These are phyloP conservation scores for Pseudogymnoascus sp. DNA, from an alignment of 2,329 filamentous ascomycete species.

Conservation along the genomic window DNA sequence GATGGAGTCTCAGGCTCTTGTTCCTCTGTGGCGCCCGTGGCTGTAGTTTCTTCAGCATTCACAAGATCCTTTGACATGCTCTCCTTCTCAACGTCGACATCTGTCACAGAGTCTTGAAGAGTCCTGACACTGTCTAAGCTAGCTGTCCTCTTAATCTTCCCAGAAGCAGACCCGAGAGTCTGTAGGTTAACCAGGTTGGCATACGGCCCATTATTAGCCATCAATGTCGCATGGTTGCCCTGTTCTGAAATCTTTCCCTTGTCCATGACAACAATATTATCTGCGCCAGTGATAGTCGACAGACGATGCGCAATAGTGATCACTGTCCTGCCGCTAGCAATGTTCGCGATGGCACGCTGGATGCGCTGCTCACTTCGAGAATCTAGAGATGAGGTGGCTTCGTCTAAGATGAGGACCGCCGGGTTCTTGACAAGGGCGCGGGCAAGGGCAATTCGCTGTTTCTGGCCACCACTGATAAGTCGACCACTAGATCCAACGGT, in stretches of 20 bases:
- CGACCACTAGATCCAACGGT: conserved; percentile 14
- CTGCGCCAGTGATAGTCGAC: conserved; percentile 82
- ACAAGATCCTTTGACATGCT: background rate
- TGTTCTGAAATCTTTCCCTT: conserved; percentile 65
- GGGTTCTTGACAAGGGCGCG: conserved; percentile 45
- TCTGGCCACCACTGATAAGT: conserved; percentile 68
- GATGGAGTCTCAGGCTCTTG: conserved; percentile 14
- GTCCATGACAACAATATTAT: conserved; percentile 74
- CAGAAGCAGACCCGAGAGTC: conserved; percentile 15
- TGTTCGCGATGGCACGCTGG: conserved; percentile 70
- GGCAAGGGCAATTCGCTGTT: conserved; percentile 72
- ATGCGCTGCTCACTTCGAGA: conserved; percentile 87
- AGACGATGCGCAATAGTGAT: conserved; percentile 89
- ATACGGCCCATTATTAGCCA: conserved; percentile 49
- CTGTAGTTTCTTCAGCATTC: conserved; percentile 21
- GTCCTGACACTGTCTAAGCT: conserved; percentile 13
- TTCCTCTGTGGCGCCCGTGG: conserved; percentile 9
- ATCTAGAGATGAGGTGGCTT: conserved; percentile 60
- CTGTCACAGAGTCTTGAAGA: conserved; percentile 11
- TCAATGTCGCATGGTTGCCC: conserved; percentile 67
- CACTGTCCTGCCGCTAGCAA: conserved; percentile 76
- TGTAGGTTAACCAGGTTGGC: conserved; percentile 34
- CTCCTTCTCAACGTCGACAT: conserved; percentile 12
- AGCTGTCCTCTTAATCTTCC: conserved; percentile 15
- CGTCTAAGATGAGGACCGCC: conserved; percentile 50